Evolutionary conservation across 495 filamentous ascomycete species (phyloP).

Genomic region (Xylaria curta): DNA sequence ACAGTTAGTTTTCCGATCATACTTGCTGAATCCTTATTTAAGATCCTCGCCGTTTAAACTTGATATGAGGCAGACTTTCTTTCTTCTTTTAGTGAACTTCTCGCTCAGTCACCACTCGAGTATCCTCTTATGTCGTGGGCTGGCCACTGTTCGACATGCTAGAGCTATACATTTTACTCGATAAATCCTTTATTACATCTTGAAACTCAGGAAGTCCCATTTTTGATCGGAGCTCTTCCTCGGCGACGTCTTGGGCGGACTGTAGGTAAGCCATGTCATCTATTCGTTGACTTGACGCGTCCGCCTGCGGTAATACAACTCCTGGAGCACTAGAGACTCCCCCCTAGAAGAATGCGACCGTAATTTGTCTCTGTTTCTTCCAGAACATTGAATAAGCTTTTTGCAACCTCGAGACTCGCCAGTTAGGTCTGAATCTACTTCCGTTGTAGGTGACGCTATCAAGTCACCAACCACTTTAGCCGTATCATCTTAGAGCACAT

Average conservation of each 20-base stretch:
- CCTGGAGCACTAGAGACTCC: not conserved
- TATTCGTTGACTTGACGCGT: not conserved
- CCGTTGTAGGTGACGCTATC: not conserved
- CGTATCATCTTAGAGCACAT: too few species aligned
- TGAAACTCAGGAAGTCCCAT: constrained; percentile 8
- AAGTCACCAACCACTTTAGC: too few species aligned
- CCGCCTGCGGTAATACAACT: not conserved
- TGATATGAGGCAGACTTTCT: not conserved
- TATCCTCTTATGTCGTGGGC: not conserved
- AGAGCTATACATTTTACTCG: not conserved
- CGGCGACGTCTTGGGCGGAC: not conserved
- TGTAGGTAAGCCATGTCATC: not conserved
- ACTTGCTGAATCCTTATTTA: not conserved
- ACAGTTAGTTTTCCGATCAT: not conserved
- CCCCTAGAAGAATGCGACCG: constrained; percentile 2
- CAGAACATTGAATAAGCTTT: not conserved
- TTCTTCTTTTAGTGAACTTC: not conserved
- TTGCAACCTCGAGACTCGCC: not conserved
- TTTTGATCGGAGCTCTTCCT: not conserved
- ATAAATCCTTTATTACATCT: not conserved
- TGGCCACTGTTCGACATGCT: constrained; percentile 3
- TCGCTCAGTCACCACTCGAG: not conserved
- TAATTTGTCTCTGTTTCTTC: not conserved
- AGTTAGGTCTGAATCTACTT: not conserved
- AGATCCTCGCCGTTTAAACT: not conserved